Evolutionary conservation across 1,139 yeast genomes (phyloP), one percentile per base, ranked within the genome.

Genomic region (Kodamaea plutei): DNA sequence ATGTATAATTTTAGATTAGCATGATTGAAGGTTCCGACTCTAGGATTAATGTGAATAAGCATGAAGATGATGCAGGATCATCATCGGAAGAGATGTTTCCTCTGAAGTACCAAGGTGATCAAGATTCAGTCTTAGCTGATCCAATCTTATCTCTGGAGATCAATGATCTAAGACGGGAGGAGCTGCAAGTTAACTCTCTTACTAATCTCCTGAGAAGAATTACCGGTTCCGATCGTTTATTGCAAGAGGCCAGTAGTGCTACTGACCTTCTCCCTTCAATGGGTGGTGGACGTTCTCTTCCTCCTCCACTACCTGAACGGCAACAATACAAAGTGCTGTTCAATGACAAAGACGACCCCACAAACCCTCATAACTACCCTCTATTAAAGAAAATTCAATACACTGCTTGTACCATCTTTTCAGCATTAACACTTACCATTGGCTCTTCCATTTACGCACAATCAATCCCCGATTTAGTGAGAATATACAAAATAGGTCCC

Each of bases 381-480:
- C 18, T 58, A 17, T 40, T 31, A 19, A 66, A 52, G 33, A 77
- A 75, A 44, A 20, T 67, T 2, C 3, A 20, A 5, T 34, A 27
- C 23, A 29, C 38, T 6, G 17, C 25, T 9, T 18, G 30, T 13
- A 37, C 27, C 7, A 38, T 35, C 5, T 71, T 47, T 34, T 38
- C 48, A 24, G 58, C 73, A 1, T 48, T 65, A 25, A 40, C 55
- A 14, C 50, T 58, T 73, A 82, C 51, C 69, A 79, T 42, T 57
- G 83, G 84, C 25, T 79, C 85, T 4, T 78, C 87, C 18, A 66
- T 78, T 45, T 79, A 73, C 42, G 66, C 84, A 2, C 62, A 75
- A 22, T 80, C 71, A 4, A 58, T 69, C 9, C 33, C 45, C 0
- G 67, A 54, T 15, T 45, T 81, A 25, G 47, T 65, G 39, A 58